Evolutionary conservation across 1,284 basidiomycete species (phyloP).

Genomic region (Cryptococcus jaspeensis): DNA sequence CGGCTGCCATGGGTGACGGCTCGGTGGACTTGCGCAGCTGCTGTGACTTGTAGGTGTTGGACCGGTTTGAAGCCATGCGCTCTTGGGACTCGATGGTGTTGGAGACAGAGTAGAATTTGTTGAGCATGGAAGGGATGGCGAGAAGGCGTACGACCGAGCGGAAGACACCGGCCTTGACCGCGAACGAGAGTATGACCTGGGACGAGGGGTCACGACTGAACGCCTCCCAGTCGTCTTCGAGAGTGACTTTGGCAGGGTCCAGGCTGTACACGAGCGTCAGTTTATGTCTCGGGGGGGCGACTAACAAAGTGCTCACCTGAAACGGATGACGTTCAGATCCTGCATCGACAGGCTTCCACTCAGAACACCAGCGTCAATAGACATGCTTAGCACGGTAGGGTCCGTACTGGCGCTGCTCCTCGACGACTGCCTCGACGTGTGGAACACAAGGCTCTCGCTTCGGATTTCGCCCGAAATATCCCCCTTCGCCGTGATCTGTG

Average conservation of each 20-base stretch:
- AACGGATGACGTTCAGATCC: conserved; percentile 70
- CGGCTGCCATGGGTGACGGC: conserved; percentile 75
- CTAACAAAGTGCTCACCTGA: conserved; percentile 59
- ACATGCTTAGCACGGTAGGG: conserved; percentile 66
- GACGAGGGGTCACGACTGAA: conserved; percentile 56
- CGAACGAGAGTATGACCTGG: conserved; percentile 71
- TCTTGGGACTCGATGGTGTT: conserved; percentile 67
- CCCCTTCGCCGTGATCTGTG: conserved; percentile 65
- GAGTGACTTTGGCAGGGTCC: conserved; percentile 69
- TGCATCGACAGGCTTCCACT: conserved; percentile 70
- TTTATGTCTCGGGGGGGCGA: background rate
- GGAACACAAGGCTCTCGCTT: conserved; percentile 72
- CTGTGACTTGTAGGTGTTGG: conserved; percentile 69
- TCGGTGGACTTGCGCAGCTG: conserved; percentile 57
- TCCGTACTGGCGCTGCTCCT: conserved; percentile 38
- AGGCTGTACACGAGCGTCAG: conserved; percentile 56
- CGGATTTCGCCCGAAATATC: conserved; percentile 69
- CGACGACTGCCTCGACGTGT: conserved; percentile 63
- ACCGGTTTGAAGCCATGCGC: conserved; percentile 52
- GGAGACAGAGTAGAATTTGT: conserved; percentile 42
- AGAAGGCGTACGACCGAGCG: conserved; percentile 67
- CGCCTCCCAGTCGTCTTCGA: conserved; percentile 78
- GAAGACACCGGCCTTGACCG: conserved; percentile 70
- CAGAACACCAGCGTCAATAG: conserved; percentile 71
- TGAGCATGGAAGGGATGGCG: conserved; percentile 42